Evolutionary conservation across 1,284 basidiomycete species (phyloP), one percentile per base, ranked within the genome.

Genomic region (Tilletia horrida): DNA sequence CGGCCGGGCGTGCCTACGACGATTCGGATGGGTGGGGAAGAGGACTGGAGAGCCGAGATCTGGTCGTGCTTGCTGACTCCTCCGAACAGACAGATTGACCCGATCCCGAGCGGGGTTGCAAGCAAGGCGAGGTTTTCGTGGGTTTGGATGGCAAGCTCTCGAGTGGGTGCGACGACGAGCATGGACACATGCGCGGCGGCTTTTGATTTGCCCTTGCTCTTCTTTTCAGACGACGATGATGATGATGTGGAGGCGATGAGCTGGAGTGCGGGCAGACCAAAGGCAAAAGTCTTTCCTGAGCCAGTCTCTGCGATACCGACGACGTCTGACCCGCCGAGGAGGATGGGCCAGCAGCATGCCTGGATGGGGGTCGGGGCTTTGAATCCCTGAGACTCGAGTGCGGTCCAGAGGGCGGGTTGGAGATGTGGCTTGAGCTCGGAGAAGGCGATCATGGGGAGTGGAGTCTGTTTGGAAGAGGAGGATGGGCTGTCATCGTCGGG

Each of bases 301-400:
- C 94, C 96, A 1, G 95, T 99, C 85, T 98, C 94, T 16, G 96
- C 95, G 71, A 99, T 93, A 68, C 95, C 95, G 43, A 99, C 90
- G 0, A 96, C 91, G 82, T 97, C 93, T 71, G 87, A 86, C 3
- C 91, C 91, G 64, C 86, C 85, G 35, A 97, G 84, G 6, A 92
- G 87, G 21, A 91, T 88, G 2, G 93, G 93, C 95, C 95, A 99
- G 42, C 93, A 89, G 77, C 92, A 96, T 3, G 93, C 89, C 82
- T 98, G 95, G 68, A 99, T 94, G 0, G 95, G 93, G 0, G 94
- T 96, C 0, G 96, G 96, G 76, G 91, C 88, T 68, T 88, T 87
- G 85, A 95, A 99, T 9, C 85, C 78, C 43, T 83, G 67, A 82
- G 83, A 69, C 93, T 89, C 23, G 88, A 90, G 11, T 82, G 82